phyloP scores from a whole-genome alignment of 768 basidiomycete species.

The Sarcodon aspratus region DNA sequence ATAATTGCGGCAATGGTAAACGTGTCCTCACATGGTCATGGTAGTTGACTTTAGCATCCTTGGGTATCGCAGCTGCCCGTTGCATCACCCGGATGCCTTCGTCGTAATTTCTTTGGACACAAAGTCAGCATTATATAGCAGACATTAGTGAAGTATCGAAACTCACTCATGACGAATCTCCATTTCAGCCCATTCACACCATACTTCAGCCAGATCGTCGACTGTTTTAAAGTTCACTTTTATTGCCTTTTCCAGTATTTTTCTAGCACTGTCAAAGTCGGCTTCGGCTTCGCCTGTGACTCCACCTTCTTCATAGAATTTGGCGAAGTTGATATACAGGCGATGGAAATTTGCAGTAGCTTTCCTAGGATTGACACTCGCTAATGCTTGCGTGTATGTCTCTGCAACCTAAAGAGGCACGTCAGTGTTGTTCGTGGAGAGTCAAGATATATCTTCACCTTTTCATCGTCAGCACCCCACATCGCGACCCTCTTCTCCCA shows the following conservation, averaged over 20 bases:
- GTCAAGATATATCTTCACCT: constrained; percentile 33
- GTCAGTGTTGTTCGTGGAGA: constrained; percentile 1
- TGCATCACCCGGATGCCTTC: constrained; percentile 95
- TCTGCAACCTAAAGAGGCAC: constrained; percentile 58
- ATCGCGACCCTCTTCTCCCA: constrained; percentile 97
- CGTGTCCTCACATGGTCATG: constrained; percentile 74
- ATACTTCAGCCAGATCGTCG: constrained; percentile 94
- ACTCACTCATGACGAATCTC: constrained; percentile 91
- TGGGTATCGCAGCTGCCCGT: constrained; percentile 84
- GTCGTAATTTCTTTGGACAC: constrained; percentile 74
- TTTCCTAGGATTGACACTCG: constrained; percentile 79
- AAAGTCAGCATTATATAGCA: constrained; percentile 7
- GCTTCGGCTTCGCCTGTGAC: constrained; percentile 64
- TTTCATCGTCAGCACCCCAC: constrained; percentile 89
- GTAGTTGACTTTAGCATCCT: constrained; percentile 83
- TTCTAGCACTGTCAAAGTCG: constrained; percentile 78
- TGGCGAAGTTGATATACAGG: constrained; percentile 90
- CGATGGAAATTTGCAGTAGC: constrained; percentile 87
- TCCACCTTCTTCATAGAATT: constrained; percentile 96
- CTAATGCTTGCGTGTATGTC: constrained; percentile 84
- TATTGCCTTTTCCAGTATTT: constrained; percentile 87
- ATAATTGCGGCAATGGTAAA: constrained; percentile 7
- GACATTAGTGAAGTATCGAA: neutral
- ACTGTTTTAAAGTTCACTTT: constrained; percentile 91
- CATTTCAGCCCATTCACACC: constrained; percentile 99